Base-by-base conservation (phyloP, 164 flowering plant genomes). In the Stephania japonica region DNA sequence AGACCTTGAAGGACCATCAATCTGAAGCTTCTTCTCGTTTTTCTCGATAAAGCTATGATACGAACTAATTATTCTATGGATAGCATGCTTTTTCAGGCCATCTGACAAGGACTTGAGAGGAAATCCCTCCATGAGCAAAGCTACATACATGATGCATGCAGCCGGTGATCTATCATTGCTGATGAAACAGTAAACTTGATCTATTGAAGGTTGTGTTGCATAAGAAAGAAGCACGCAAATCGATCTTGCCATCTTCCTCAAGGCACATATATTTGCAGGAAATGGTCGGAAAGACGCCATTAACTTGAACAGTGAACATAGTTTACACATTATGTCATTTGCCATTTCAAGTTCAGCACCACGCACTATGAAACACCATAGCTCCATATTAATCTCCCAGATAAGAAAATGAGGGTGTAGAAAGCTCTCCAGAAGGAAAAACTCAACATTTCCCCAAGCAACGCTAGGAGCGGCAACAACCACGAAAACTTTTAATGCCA, bases 361-460 rank as follows among this genome's bases (percentile, higher is more conserved):
- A 21, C 90, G 90, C 65, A 88, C 71, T 74, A 89, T 24, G 76
- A 95, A 95, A 82, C 91, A 87, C 91, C 92, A 90, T 56, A 93
- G 91, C 70, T 91, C 98, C 83, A 81, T 82, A 25, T 88, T 77
- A 80, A 93, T 86, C 64, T 93, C 96, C 82, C 84, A 79, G 76
- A 94, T 85, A 75, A 93, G 89, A 72, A 84, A 85, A 79, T 95
- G 99, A 75, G 98, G 96, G 77, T 95, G 94, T 72, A 89, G 81
- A 64, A 90, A 42, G 77, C 93, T 91, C 76, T 86, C 85, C n/a
- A 91, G 80, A 64, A 95, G 85, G 80, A 93, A 91, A 56, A 71
- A 72, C 76, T 84, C 81, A 6, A 91, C 68, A 70, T 81, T 88
- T 66, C 42, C 75, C 94, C 94, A 93, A 21, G 84, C 90, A 67